These are phyloP conservation scores for Fraxinus floribunda DNA, from an alignment of 305 asterid species.

Conservation along the genomic window DNA sequence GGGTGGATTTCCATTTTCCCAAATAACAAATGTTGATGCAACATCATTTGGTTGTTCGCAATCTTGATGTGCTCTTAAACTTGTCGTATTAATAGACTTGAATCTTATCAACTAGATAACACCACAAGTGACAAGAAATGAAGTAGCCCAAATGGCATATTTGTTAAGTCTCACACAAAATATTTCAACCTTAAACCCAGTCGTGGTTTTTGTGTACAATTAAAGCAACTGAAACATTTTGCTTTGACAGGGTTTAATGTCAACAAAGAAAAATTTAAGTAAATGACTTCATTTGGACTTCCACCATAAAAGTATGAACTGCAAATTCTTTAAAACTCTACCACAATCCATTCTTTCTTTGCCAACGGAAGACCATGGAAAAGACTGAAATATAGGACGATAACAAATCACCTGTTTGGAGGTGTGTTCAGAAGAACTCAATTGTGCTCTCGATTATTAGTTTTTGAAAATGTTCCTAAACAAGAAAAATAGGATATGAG, in stretches of 20 bases:
- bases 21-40: no score
- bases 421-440: constrained; percentile 78
- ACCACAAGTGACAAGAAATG: no score
- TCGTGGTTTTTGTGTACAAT: background rate
- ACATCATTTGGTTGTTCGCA: no score
- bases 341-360: background rate
- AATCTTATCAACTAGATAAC: no score
- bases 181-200: background rate
- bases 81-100: no score
- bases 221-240: background rate
- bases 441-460: constrained; percentile 66
- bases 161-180: no score
- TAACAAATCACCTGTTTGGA: constrained; percentile 61
- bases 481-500: background rate
- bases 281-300: background rate
- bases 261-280: background rate
- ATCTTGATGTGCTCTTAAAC: no score
- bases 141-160: no score
- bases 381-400: background rate
- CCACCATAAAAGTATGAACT: background rate
- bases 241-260: background rate
- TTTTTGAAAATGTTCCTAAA: constrained; percentile 46
- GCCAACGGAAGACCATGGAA: background rate
- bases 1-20: no score
- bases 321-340: background rate